Evolutionary conservation across 2,329 filamentous ascomycete genomes (phyloP), one percentile per base, ranked within the genome.

Genomic region (Colletotrichum paranaense): DNA sequence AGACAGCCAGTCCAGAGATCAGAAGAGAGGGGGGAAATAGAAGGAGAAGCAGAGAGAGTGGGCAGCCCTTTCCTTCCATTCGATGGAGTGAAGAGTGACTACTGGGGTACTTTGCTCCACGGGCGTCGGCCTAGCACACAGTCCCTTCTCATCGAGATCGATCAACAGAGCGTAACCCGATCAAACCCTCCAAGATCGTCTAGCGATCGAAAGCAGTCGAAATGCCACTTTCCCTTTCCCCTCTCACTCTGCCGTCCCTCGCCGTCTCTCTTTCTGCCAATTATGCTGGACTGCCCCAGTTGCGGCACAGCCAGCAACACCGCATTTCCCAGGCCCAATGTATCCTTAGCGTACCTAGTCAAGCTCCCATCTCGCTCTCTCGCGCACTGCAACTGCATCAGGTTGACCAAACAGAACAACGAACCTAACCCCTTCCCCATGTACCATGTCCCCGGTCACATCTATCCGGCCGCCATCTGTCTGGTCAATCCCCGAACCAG

Each of bases 111-210:
- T 24, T 63, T n/a, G 11, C 32, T 19, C 14, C 42, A 11, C 14
- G 63, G 66, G 65, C 8, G 30, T 68, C 22, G 2, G 22, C 35
- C 24, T 73, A 73, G 60, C 60, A 55, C 16, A 49, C 28, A 42
- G 58, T 68, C 57, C 53, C 65, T 67, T 38, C 57, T 64, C 77
- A 76, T 75, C 75, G 74, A 76, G 71, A 77, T 77, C 76, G 75
- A 77, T 77, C 75, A 71, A 53, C 73, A 74, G 74, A 70, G 71
- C 68, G 67, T 68, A 69, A 65, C 60, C 66, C 73, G 75, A 77
- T 77, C 75, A 75, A 74, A 68, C 64, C 68, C 72, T 63, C 62
- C 32, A 52, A 62, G 72, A 74, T 75, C 67, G 52, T 63, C 70
- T 73, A 62, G 64, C 67, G 69, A 76, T 77, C 75, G 75, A 76